Percentiles rank a stretch among this genome's conserved stretches.
These are phyloP conservation scores for Microcos paniculata DNA, from an alignment of 345 rosid genomes.

Conservation along the genomic window DNA sequence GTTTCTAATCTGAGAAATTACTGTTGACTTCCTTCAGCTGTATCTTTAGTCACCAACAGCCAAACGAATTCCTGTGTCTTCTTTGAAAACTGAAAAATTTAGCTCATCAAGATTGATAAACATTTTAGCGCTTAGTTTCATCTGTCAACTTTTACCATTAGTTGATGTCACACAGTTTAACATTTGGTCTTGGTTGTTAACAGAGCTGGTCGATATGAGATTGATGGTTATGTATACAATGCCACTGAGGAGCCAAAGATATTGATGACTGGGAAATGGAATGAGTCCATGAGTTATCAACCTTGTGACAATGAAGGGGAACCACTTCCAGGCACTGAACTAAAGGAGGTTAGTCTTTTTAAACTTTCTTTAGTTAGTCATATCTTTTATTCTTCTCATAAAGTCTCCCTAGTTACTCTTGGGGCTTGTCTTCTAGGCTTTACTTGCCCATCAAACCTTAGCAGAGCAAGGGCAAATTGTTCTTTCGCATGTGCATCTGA, in stretches of 20 bases:
- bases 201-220: slow-evolving; percentile 90
- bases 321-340: slow-evolving; percentile 74
- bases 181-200: slow-evolving; percentile 17
- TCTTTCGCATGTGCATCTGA: not conserved
- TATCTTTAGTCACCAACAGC: not conserved
- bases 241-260: slow-evolving; percentile 82
- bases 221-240: slow-evolving; percentile 81
- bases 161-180: not conserved
- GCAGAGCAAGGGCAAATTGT: not conserved
- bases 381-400: slow-evolving; percentile 1
- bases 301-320: slow-evolving; percentile 82
- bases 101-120: not conserved
- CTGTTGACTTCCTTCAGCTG: not conserved
- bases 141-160: not conserved
- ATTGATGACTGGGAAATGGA: slow-evolving; percentile 88
- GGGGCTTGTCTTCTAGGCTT: slow-evolving; percentile 1
- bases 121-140: not conserved
- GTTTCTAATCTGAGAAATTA: not conserved
- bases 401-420: not conserved
- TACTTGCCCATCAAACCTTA: not conserved
- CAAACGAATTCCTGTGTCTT: not conserved
- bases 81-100: not conserved
- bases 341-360: slow-evolving; percentile 52
- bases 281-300: slow-evolving; percentile 71
- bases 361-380: not conserved